phyloP scores from a whole-genome alignment of 768 basidiomycete species.

The Postia placenta region DNA sequence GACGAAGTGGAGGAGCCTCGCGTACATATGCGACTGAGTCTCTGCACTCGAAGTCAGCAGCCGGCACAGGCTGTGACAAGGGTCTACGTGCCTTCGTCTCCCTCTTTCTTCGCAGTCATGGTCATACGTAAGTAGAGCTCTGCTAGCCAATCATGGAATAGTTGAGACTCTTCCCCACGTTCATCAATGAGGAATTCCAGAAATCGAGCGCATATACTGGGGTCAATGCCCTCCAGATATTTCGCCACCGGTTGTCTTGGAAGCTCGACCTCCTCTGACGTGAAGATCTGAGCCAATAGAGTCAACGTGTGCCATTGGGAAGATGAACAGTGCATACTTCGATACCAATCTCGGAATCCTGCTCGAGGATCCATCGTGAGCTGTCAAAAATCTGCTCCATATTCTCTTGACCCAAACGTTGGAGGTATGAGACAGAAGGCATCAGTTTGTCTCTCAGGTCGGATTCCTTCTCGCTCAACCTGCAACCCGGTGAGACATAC shows the following conservation, averaged over 20 bases:
- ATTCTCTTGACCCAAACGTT: constrained; percentile 82
- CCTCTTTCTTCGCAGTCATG: constrained; percentile 46
- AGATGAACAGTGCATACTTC: constrained; percentile 41
- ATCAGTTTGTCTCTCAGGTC: constrained; percentile 74
- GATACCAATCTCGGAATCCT: constrained; percentile 67
- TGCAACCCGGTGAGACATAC: constrained; percentile 25
- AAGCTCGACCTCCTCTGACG: constrained; percentile 89
- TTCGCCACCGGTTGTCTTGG: constrained; percentile 71
- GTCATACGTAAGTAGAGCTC: constrained; percentile 80
- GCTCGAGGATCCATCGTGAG: constrained; percentile 81
- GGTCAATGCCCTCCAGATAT: constrained; percentile 70
- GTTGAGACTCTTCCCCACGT: constrained; percentile 55
- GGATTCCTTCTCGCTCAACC: constrained; percentile 71
- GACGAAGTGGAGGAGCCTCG: constrained; percentile 75
- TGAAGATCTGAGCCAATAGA: constrained; percentile 74
- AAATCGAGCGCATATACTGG: constrained; percentile 66
- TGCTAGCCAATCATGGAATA: constrained; percentile 85
- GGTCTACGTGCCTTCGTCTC: constrained; percentile 46
- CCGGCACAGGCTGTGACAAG: not conserved
- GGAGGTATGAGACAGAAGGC: constrained; percentile 86
- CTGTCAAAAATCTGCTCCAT: constrained; percentile 76
- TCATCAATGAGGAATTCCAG: constrained; percentile 81
- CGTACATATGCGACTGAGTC: constrained; percentile 44
- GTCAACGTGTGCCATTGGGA: not conserved
- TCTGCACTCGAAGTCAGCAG: constrained; percentile 30